phyloP scores from a whole-genome alignment of 805 yeast genomes.

The Kazachstania martiniae region DNA sequence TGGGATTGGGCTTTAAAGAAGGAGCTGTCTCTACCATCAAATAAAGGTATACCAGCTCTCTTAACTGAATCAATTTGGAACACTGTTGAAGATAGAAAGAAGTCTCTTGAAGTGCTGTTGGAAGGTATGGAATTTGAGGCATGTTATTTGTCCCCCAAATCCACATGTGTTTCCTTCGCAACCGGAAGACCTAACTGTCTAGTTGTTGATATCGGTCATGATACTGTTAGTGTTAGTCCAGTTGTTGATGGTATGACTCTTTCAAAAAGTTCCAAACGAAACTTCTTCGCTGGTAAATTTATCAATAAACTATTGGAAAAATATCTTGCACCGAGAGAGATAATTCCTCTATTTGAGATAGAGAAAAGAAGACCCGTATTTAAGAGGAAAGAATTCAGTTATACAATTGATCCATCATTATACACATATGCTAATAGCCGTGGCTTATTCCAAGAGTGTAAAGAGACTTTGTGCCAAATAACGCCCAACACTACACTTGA shows the following conservation, averaged over 20 bases:
- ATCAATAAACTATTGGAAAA: conserved; percentile 28
- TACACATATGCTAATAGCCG: conserved; percentile 46
- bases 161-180: conserved; percentile 84
- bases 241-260: conserved; percentile 74
- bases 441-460: conserved; percentile 54
- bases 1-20: conserved; percentile 51
- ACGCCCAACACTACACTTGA: conserved; percentile 16
- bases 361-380: conserved; percentile 25
- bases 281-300: conserved; percentile 64
- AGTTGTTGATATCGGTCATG: conserved; percentile 81
- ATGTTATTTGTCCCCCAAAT: conserved; percentile 65
- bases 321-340: conserved; percentile 26
- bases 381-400: conserved; percentile 16
- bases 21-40: conserved; percentile 37
- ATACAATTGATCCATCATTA: conserved; percentile 35
- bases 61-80: conserved; percentile 88
- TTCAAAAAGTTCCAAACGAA: conserved; percentile 56
- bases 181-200: conserved; percentile 81
- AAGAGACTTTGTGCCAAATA: conserved; percentile 55
- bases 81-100: conserved; percentile 50
- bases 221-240: conserved; percentile 64
- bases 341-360: conserved; percentile 25
- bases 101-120: conserved; percentile 58
- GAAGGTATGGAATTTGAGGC: conserved; percentile 71
- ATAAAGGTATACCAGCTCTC: conserved; percentile 44